Evolutionary conservation across 192 early-diverging fungal species (phyloP).

Genomic region (Umbelopsis isabellina): DNA sequence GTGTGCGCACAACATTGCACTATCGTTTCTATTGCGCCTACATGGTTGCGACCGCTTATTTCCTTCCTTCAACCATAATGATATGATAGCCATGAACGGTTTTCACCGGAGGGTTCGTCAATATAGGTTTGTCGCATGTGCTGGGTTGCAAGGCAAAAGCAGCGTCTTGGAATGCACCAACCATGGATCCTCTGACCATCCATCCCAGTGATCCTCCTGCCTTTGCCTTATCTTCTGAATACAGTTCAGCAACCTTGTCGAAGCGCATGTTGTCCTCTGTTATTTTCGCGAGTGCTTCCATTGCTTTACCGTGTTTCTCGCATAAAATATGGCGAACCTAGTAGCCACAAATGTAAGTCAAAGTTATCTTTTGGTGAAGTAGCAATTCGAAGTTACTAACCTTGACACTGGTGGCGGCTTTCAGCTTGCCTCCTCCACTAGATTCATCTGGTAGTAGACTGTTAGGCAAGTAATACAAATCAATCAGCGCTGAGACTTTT

Average conservation of each 20-base stretch:
- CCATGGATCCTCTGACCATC: conserved; percentile 75
- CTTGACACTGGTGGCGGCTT: conserved; percentile 64
- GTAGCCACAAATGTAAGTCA: neutral
- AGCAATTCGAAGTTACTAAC: conserved; percentile 24
- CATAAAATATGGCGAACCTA: conserved; percentile 83
- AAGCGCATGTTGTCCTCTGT: conserved; percentile 59
- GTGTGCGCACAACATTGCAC: neutral
- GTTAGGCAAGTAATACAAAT: too few relatives aligned
- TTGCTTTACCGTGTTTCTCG: conserved; percentile 76
- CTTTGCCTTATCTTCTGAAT: conserved; percentile 51
- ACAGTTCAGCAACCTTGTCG: conserved; percentile 49
- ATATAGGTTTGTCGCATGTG: conserved; percentile 63
- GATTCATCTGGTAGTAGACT: conserved; percentile 25
- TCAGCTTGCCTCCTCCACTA: conserved; percentile 56
- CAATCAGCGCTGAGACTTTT: too few relatives aligned
- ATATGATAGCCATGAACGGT: conserved; percentile 82
- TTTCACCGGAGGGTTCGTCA: conserved; percentile 75
- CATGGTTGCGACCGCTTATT: neutral
- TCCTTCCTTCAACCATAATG: conserved; percentile 67
- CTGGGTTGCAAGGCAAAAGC: conserved; percentile 77
- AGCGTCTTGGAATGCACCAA: conserved; percentile 78
- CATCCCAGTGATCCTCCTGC: conserved; percentile 60
- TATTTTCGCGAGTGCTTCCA: conserved; percentile 71
- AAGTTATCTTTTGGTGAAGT: conserved; percentile 6
- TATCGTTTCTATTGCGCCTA: neutral